Base-by-base conservation (phyloP, 305 asterid species). In the Stenogyne calaminthoides region DNA sequence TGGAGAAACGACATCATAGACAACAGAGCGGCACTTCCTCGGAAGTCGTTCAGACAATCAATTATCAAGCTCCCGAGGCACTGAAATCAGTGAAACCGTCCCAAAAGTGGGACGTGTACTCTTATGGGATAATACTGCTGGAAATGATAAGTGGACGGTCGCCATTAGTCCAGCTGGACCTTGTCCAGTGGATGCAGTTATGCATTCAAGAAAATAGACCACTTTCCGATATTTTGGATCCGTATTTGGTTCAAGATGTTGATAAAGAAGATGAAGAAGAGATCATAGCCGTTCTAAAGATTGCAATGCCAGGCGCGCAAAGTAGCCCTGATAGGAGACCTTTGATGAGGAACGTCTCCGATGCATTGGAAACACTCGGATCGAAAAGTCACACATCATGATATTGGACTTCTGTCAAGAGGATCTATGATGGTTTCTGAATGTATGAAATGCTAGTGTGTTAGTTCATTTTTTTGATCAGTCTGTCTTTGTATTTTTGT, bases 41-140 rank as follows among this genome's bases (percentile, higher is more conserved):
- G 7, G 90, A 85, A 56, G 80, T 69, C 1, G 64, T 69, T 1
- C 75, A 80, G 3, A 73, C 84, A 36, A 69, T 79, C 58, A 79
- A 60, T 22, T 91, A 89, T 72, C 97, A 85, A 75, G 97, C 97
- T 2, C 98, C 98, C 0, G 98, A 93, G 84, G 83, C 86, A 0
- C 15, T 87, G 22, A 91, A 87, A 75, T 81, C 77, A 46, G 86
- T 83, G 39, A 91, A 91, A 69, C 96, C 56, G 22, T 91, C 97
- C 2, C 97, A 91, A 63, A 93, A 93, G 51, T 91, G 98, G 98
- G 98, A 93, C 57, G 87, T 91, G 29, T 93, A 88, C 81, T 91
- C 98, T 0, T 93, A 83, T 7, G 97, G 97, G 1, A 76, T 91
- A 49, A 84, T 93, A 36, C 57, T 91, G 54, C 82, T 93, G 29